Evolutionary conservation across 2,329 filamentous ascomycete genomes (phyloP).

Genomic region (Diaporthe sp.): DNA sequence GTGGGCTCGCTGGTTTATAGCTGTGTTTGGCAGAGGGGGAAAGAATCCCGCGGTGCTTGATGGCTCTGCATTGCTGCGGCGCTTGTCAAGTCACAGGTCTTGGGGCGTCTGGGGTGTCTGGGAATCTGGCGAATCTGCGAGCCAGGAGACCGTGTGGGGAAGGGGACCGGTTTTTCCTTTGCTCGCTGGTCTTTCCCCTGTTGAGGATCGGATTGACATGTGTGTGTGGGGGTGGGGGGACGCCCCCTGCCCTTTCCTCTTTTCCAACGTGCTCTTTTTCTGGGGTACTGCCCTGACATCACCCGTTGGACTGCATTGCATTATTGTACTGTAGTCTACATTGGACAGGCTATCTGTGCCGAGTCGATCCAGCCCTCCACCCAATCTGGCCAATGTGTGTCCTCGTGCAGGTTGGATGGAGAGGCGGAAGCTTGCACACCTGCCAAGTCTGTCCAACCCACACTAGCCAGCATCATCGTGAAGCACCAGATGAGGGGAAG

Average conservation of each 20-base stretch:
- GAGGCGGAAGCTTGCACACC: slow-evolving; percentile 5
- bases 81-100: neutral
- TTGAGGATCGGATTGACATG: slow-evolving; percentile 20
- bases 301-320: neutral
- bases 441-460: neutral
- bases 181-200: slow-evolving; percentile 17
- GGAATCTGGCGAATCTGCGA: neutral
- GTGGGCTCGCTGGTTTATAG: slow-evolving; percentile 25
- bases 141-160: neutral
- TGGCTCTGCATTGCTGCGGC: slow-evolving; percentile 5
- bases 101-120: neutral
- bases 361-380: neutral
- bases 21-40: slow-evolving; percentile 20
- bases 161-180: neutral
- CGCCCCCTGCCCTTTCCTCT: neutral
- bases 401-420: neutral
- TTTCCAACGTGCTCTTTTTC: neutral
- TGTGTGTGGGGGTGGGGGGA: neutral
- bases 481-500: slow-evolving; percentile 7
- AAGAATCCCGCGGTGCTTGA: slow-evolving; percentile 19
- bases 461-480: slow-evolving; percentile 28
- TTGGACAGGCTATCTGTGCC: neutral
- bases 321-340: neutral
- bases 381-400: neutral
- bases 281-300: slow-evolving; percentile 28